A percentile compares a stretch with the other conserved stretches of the same genome.
These are phyloP conservation scores for Alternaria triticimaculans DNA, from an alignment of 2,329 filamentous ascomycete species.

Conservation along the genomic window DNA sequence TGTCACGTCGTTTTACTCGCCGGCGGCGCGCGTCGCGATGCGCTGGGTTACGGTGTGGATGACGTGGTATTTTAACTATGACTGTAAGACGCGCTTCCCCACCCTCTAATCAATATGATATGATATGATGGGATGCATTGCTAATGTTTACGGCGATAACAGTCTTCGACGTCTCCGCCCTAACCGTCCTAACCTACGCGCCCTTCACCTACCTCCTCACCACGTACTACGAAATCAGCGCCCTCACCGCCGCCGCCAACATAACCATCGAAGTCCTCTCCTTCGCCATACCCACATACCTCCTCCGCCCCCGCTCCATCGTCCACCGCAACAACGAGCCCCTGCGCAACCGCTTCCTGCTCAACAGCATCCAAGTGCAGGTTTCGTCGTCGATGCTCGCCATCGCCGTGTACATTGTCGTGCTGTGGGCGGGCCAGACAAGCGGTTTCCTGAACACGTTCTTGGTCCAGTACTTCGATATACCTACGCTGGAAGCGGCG, in stretches of 20 bases:
- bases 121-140: background rate
- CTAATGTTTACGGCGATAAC: constrained; percentile 4
- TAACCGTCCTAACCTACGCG: constrained; percentile 70
- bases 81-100: constrained; percentile 62
- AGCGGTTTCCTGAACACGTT: constrained; percentile 70
- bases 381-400: constrained; percentile 72
- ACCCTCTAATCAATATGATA: no score
- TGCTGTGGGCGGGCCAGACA: constrained; percentile 71
- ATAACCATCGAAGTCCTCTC: constrained; percentile 73
- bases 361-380: constrained; percentile 45
- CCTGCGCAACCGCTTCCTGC: constrained; percentile 52
- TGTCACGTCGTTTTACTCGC: constrained; percentile 56
- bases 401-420: constrained; percentile 75
- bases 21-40: constrained; percentile 62
- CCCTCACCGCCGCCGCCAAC: constrained; percentile 65
- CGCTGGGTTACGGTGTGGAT: constrained; percentile 71
- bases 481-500: constrained; percentile 72
- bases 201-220: constrained; percentile 78
- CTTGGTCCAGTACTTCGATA: constrained; percentile 76
- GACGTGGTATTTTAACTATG: constrained; percentile 76
- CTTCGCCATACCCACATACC: constrained; percentile 74
- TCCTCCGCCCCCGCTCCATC: constrained; percentile 72
- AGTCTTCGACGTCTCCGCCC: constrained; percentile 52
- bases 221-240: constrained; percentile 76
- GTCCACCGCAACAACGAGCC: constrained; percentile 65